Base-by-base conservation (phyloP, 2,329 filamentous ascomycete species). In the Capronia americana region DNA sequence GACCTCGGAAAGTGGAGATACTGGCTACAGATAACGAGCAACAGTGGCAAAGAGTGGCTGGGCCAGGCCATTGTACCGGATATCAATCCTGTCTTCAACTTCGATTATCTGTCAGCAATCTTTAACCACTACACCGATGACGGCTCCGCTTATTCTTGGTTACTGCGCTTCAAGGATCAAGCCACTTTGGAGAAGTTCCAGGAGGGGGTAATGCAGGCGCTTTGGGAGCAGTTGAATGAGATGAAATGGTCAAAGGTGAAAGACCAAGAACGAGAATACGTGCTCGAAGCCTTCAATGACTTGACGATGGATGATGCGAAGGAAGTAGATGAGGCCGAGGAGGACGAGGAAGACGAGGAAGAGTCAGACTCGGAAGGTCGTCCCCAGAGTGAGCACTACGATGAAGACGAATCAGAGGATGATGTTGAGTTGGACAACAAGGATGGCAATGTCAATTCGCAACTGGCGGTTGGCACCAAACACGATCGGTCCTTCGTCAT, bases 11-110 rank as follows among this genome's bases (percentile, higher is more conserved):
- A 89, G 63, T 99, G 95, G 95, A 87, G 95, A 71, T 99, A 98
- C 80, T 98, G 93, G 93, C 83, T 99, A 34, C 92, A 97, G 75
- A 90, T 98, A 63, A 86, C 87, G 50, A 89, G 90, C 68, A 66
- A 66, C n/a, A 84, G 87, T 46, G 87, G 92, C 38, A 89, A 88
- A 74, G 88, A 93, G 61, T 97, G 93, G 92, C 83, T 99, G 2
- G 93, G 93, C 24, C 92, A 96, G 70, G 86, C 90, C 2, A 88
- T 99, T 32, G 84, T 93, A 32, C 90, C 92, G 6, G 95, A 99
- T 73, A 92, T 98, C 78, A 98, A 98, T 74, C 95, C 95, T 0
- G 93, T 99, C 23, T 99, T 98, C 83, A 98, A 98, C 80, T 98
- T 97, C 72, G 95, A 99, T 78, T 98, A 94, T 74, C 84, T 97